phyloP scores from a whole-genome alignment of 805 yeast genomes.

The Schizosaccharomyces pombe region ASM294v3 CU329670.1:4346501-4347000 shows the following conservation, averaged over 20 bases:
- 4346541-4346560: too few relatives aligned
- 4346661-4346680: background rate
- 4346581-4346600: too few relatives aligned
- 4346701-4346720: background rate
- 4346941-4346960: background rate
- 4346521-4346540: too few relatives aligned
- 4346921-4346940: background rate
- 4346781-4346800: background rate
- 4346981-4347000: background rate
- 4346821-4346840: background rate
- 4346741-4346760: background rate
- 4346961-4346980: background rate
- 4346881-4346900: background rate
- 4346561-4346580: too few relatives aligned
- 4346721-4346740: background rate
- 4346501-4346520: too few relatives aligned
- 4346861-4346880: background rate
- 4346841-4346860: background rate
- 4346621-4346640: background rate
- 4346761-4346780: background rate
- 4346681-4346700: too few relatives aligned
- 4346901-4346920: background rate
- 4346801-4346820: background rate
- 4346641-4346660: background rate
- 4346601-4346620: too few relatives aligned